Evolutionary conservation across 441 rosid species (phyloP).

Genomic region (Populus hybrid): DNA sequence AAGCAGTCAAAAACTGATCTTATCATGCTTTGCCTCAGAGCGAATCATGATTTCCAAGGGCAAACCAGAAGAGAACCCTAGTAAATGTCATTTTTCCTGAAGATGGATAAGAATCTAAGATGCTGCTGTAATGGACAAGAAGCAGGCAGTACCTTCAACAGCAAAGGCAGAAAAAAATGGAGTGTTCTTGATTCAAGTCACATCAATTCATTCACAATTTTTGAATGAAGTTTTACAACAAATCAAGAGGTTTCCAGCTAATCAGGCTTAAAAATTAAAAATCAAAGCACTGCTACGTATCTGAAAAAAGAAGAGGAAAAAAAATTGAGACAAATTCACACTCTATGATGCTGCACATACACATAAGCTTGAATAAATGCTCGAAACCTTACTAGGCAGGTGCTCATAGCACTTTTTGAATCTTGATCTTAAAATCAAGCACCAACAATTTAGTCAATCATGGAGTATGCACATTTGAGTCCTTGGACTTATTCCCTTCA

Average conservation of each 20-base stretch:
- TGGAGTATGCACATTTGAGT: slow-evolving; percentile 71
- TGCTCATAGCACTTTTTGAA: background rate
- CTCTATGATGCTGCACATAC: slow-evolving; percentile 12
- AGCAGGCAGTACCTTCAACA: background rate
- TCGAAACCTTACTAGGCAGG: slow-evolving; percentile 10
- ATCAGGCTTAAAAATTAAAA: background rate
- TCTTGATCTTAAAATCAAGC: slow-evolving; percentile 16
- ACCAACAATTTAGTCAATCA: slow-evolving; percentile 25
- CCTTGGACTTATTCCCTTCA: slow-evolving; percentile 73
- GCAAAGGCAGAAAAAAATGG: background rate
- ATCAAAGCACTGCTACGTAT: slow-evolving; percentile 8
- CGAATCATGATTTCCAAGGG: background rate
- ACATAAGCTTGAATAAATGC: background rate
- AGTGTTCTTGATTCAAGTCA: slow-evolving; percentile 11
- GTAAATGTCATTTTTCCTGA: background rate
- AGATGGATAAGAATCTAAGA: background rate
- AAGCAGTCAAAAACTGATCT: background rate
- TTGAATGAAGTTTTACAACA: slow-evolving; percentile 25
- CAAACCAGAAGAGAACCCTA: background rate
- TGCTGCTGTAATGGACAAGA: background rate
- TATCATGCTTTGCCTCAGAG: background rate
- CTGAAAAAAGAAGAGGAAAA: slow-evolving; percentile 8
- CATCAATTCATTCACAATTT: slow-evolving; percentile 20
- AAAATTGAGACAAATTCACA: slow-evolving; percentile 23
- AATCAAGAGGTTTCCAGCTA: slow-evolving; percentile 23